Conservation (phyloP, 768 basidiomycete species). For the Pholiota microspora region DNA sequence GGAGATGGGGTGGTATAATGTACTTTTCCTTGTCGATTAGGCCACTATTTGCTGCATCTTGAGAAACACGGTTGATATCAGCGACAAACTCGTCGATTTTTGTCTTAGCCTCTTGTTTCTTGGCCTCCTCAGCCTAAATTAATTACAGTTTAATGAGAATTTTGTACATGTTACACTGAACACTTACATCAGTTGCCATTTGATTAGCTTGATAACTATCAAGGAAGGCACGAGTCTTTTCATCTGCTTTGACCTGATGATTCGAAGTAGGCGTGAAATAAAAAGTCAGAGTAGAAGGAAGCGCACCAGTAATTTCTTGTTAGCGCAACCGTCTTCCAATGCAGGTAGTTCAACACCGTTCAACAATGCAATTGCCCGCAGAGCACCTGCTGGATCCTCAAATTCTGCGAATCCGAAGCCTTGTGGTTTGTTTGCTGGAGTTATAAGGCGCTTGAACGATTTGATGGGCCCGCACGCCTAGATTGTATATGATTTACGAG, state of each 20-base stretch:
- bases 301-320: constrained; percentile 64
- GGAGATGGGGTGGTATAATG: constrained; percentile 92
- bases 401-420: constrained; percentile 97
- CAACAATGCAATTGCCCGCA: constrained; percentile 59
- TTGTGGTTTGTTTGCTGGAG: constrained; percentile 90
- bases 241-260: constrained; percentile 87
- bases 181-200: constrained; percentile 77
- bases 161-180: neutral
- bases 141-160: constrained; percentile 2
- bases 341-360: constrained; percentile 53
- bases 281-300: constrained; percentile 32
- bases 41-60: constrained; percentile 74
- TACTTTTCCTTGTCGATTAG: constrained; percentile 83
- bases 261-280: constrained; percentile 44
- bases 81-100: constrained; percentile 64
- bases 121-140: constrained; percentile 67
- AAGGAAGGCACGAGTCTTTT: constrained; percentile 86
- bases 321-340: constrained; percentile 49
- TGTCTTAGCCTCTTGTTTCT: constrained; percentile 57
- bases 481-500: neutral
- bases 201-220: constrained; percentile 82
- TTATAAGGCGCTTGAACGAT: constrained; percentile 90
- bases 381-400: constrained; percentile 88
- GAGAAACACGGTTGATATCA: constrained; percentile 70
- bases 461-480: constrained; percentile 89